A percentile compares a stretch with the other conserved stretches of the same genome.
Conservation (phyloP, 1,139 yeast genomes). For the Pichiaceae sp. region DNA sequence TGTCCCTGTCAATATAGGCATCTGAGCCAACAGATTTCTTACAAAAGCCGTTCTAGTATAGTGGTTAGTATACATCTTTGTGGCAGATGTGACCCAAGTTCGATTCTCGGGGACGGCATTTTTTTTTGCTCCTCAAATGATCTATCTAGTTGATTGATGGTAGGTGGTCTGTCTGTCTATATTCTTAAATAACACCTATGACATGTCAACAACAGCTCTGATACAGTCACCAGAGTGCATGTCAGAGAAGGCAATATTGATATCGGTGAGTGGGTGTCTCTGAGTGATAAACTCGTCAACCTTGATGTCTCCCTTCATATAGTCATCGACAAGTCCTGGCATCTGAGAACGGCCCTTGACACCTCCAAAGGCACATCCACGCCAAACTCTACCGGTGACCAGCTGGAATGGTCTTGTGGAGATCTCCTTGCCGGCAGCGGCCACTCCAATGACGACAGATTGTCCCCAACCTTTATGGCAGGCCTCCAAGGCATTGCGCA, state of each 20-base stretch:
- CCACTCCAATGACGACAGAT: constrained; percentile 92
- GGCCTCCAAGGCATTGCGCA: constrained; percentile 94
- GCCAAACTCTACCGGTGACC: constrained; percentile 98
- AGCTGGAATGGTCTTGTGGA: constrained; percentile 97
- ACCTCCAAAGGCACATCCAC: constrained; percentile 98
- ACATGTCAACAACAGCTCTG: constrained; percentile 61
- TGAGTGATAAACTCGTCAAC: constrained; percentile 95
- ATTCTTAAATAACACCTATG: background rate
- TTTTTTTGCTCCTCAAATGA: constrained; percentile 1
- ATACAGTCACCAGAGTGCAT: constrained; percentile 92
- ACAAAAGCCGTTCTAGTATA: constrained; percentile 15
- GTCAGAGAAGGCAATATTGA: constrained; percentile 87
- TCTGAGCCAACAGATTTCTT: too few species aligned
- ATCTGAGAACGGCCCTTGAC: constrained; percentile 95
- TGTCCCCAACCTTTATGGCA: constrained; percentile 99
- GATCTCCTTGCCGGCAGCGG: constrained; percentile 96
- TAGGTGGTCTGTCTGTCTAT: too few species aligned
- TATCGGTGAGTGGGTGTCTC: constrained; percentile 66
- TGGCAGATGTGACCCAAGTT: constrained; percentile 13
- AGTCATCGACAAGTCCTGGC: constrained; percentile 84
- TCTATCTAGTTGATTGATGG: background rate
- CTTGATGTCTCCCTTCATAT: constrained; percentile 72
- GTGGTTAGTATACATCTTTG: constrained; percentile 14
- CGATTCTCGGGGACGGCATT: constrained; percentile 13
- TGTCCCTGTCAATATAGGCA: too few species aligned